A percentile compares a stretch with the other conserved stretches of the same genome.
phyloP scores from a whole-genome alignment of 495 filamentous ascomycete genomes.

The Neurospora sp. region DNA sequence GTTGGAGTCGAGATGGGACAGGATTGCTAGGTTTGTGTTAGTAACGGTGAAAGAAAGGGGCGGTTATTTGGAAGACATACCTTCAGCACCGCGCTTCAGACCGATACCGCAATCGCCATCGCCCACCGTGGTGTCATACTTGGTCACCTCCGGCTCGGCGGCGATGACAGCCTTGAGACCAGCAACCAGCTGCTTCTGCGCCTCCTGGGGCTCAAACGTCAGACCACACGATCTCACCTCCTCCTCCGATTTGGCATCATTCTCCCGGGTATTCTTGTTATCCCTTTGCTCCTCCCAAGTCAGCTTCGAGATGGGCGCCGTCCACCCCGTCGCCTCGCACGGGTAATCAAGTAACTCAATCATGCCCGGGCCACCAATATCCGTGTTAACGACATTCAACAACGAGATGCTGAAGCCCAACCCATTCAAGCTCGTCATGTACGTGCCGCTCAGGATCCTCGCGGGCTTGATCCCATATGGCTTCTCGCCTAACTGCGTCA shows the following conservation, averaged over 20 bases:
- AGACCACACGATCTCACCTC: constrained; percentile 57
- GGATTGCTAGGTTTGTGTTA: constrained; percentile 43
- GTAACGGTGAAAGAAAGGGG: background rate
- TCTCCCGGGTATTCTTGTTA: constrained; percentile 33
- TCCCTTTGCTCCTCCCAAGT: constrained; percentile 42
- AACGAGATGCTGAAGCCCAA: constrained; percentile 85
- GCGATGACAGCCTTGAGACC: constrained; percentile 62
- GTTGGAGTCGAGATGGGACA: constrained; percentile 49
- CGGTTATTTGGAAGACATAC: constrained; percentile 25
- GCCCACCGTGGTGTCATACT: constrained; percentile 84
- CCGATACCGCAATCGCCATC: constrained; percentile 95
- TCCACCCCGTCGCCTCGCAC: constrained; percentile 78
- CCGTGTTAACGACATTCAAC: constrained; percentile 70
- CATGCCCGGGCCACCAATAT: constrained; percentile 70
- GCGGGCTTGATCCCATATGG: constrained; percentile 63
- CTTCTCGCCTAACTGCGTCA: constrained; percentile 54
- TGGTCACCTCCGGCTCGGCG: constrained; percentile 76
- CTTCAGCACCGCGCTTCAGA: constrained; percentile 80
- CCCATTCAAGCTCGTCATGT: constrained; percentile 85
- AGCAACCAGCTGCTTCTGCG: constrained; percentile 51
- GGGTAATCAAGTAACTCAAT: constrained; percentile 80
- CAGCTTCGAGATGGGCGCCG: constrained; percentile 54
- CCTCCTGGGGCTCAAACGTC: constrained; percentile 37
- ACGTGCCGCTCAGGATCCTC: constrained; percentile 54
- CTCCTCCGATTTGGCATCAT: constrained; percentile 29